These are phyloP conservation scores for Echria macrotheca DNA, from an alignment of 495 filamentous ascomycete species.

Conservation along the genomic window DNA sequence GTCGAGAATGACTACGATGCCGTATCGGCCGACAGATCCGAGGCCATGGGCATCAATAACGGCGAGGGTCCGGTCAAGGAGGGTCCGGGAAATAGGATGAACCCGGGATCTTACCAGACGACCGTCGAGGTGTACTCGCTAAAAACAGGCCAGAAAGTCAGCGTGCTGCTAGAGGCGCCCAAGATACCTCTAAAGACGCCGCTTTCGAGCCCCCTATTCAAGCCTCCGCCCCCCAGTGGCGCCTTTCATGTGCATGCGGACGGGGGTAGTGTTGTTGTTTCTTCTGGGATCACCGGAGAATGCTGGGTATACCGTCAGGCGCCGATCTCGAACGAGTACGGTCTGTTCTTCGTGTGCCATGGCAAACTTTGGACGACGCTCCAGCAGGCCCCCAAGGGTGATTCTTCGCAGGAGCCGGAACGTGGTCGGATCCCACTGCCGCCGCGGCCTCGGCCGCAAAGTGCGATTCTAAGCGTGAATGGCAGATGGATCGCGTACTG, in stretches of 20 bases:
- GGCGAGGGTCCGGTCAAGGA: slow-evolving; percentile 21
- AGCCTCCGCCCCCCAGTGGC: slow-evolving; percentile 59
- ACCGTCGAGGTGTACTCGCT: slow-evolving; percentile 82
- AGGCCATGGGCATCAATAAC: slow-evolving; percentile 26
- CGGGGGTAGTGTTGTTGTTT: slow-evolving; percentile 60
- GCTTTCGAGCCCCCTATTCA: slow-evolving; percentile 49
- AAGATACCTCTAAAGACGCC: slow-evolving; percentile 43
- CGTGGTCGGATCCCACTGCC: slow-evolving; percentile 30
- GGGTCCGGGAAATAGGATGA: slow-evolving; percentile 7
- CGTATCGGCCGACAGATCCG: slow-evolving; percentile 35
- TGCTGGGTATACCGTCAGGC: slow-evolving; percentile 65
- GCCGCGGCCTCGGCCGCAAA: slow-evolving; percentile 40
- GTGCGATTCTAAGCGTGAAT: slow-evolving; percentile 67
- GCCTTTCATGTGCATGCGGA: slow-evolving; percentile 65
- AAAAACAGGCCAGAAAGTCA: slow-evolving; percentile 57
- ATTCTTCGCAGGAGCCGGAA: slow-evolving; percentile 41
- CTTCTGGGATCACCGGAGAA: slow-evolving; percentile 79
- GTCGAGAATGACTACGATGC: slow-evolving; percentile 35
- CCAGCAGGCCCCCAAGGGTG: slow-evolving; percentile 48
- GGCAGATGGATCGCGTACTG: slow-evolving; percentile 82
- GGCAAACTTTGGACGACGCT: slow-evolving; percentile 85
- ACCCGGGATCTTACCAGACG: slow-evolving; percentile 62
- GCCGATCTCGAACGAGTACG: slow-evolving; percentile 23
- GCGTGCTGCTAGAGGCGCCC: slow-evolving; percentile 59
- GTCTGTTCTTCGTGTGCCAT: slow-evolving; percentile 54